These are phyloP conservation scores for Glaciozyma antarctica DNA, from an alignment of 768 basidiomycete species.

Conservation along the genomic window DNA sequence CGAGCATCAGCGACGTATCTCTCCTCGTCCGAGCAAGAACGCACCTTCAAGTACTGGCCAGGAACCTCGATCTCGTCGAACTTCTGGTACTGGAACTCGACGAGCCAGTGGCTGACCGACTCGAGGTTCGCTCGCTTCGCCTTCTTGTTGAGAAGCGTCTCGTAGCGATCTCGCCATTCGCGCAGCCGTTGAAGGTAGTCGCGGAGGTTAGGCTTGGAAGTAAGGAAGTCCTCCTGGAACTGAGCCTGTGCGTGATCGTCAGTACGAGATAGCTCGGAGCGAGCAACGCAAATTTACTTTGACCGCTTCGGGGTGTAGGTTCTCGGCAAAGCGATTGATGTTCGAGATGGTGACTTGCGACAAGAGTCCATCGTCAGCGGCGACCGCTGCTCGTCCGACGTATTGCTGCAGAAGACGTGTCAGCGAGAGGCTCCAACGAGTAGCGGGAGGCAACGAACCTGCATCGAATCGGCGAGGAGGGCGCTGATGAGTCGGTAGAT, in stretches of 20 bases:
- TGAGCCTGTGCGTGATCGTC: slow-evolving; percentile 51
- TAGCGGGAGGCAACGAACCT: slow-evolving; percentile 46
- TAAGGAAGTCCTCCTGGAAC: slow-evolving; percentile 83
- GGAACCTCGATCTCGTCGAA: slow-evolving; percentile 97
- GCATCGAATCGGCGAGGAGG: slow-evolving; percentile 74
- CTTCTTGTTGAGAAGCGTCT: slow-evolving; percentile 57
- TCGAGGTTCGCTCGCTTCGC: slow-evolving; percentile 79
- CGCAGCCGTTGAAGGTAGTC: slow-evolving; percentile 87
- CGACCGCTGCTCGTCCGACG: slow-evolving; percentile 37
- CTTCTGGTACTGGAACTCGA: slow-evolving; percentile 94
- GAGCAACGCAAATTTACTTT: slow-evolving; percentile 31
- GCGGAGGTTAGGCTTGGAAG: slow-evolving; percentile 62
- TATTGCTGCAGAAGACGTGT: slow-evolving; percentile 38
- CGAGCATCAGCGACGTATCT: background rate
- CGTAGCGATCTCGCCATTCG: slow-evolving; percentile 84
- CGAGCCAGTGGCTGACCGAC: slow-evolving; percentile 77
- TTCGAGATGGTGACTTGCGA: slow-evolving; percentile 39
- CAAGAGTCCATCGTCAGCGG: slow-evolving; percentile 41
- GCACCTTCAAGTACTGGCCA: slow-evolving; percentile 94
- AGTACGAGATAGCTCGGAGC: no score
- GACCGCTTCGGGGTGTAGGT: slow-evolving; percentile 36
- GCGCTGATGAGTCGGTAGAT: slow-evolving; percentile 83
- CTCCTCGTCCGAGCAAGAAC: slow-evolving; percentile 25
- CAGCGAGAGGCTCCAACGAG: background rate
- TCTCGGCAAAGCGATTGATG: slow-evolving; percentile 41